These are phyloP conservation scores for Fistulinella cinereoalba DNA, from an alignment of 1,284 basidiomycete species.

Conservation along the genomic window DNA sequence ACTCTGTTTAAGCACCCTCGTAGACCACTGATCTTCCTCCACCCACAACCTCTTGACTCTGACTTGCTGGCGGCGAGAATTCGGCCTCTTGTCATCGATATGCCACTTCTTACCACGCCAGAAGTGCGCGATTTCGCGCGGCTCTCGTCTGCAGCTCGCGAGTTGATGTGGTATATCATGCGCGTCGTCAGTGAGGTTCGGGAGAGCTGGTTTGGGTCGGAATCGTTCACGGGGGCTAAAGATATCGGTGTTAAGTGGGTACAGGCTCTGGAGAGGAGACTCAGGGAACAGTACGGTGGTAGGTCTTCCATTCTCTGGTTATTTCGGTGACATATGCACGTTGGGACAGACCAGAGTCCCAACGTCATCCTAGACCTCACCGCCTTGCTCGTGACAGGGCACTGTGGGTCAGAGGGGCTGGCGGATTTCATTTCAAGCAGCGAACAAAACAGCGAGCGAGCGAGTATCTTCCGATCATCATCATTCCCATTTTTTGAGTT, in stretches of 20 bases:
- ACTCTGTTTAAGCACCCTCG: conserved; percentile 51
- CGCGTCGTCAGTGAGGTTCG: conserved; percentile 71
- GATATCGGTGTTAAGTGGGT: conserved; percentile 74
- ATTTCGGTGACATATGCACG: conserved; percentile 7
- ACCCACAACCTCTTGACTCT: conserved; percentile 36
- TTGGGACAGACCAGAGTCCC: conserved; percentile 49
- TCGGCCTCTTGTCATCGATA: conserved; percentile 45
- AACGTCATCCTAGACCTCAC: conserved; percentile 70
- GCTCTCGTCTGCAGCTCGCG: conserved; percentile 65
- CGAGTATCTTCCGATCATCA: conserved; percentile 35
- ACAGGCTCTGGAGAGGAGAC: conserved; percentile 55
- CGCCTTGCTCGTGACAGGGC: conserved; percentile 65
- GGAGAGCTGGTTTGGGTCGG: conserved; percentile 66
- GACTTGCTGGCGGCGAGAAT: conserved; percentile 36
- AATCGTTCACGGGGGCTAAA: conserved; percentile 60
- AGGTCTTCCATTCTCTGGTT: conserved; percentile 31
- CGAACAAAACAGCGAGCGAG: conserved; percentile 78
- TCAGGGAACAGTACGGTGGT: conserved; percentile 65
- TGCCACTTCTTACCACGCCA: conserved; percentile 58
- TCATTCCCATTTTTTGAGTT: conserved; percentile 12
- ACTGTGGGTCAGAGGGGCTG: conserved; percentile 63
- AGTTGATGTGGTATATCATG: conserved; percentile 67
- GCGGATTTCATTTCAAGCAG: conserved; percentile 71
- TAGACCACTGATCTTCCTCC: conserved; percentile 46
- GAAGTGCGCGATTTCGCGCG: conserved; percentile 64